These are phyloP conservation scores for Aspergillus chevalieri DNA, from an alignment of 2,329 filamentous ascomycete genomes.

Conservation along the genomic window DNA sequence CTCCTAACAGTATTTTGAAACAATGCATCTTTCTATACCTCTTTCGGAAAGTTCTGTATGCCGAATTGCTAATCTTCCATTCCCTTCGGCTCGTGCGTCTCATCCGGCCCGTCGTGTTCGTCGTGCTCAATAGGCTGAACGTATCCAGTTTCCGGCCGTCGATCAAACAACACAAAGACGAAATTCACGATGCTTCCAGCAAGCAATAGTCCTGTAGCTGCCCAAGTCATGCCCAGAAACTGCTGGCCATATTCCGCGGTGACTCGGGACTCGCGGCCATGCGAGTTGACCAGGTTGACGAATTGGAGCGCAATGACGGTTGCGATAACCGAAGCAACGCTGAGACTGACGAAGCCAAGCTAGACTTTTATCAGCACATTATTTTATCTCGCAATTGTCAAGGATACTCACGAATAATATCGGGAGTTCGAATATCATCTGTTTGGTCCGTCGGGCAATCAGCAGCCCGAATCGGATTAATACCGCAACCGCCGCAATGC, in stretches of 20 bases:
- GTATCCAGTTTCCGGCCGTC: constrained; percentile 5
- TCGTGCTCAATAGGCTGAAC: not conserved
- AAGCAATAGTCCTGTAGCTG: constrained; percentile 38
- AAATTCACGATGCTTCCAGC: constrained; percentile 26
- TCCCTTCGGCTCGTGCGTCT: not conserved
- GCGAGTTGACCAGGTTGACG: constrained; percentile 47
- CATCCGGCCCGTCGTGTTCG: not conserved
- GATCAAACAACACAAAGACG: constrained; percentile 19
- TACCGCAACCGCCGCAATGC: constrained; percentile 46
- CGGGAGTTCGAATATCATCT: constrained; percentile 46
- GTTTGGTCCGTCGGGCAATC: constrained; percentile 40
- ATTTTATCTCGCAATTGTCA: not conserved
- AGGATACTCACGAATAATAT: constrained; percentile 37
- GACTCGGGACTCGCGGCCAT: constrained; percentile 47
- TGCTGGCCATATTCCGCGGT: constrained; percentile 46
- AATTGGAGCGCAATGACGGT: constrained; percentile 56
- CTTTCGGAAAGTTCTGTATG: not conserved
- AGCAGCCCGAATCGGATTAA: constrained; percentile 42
- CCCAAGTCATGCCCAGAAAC: constrained; percentile 57
- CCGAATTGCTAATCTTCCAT: not conserved
- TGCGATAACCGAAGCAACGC: constrained; percentile 68
- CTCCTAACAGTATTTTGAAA: not conserved
- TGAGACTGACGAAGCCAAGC: constrained; percentile 55
- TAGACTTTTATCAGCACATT: constrained; percentile 10
- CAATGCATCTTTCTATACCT: not conserved